phyloP scores from a whole-genome alignment of 2,329 filamentous ascomycete genomes.

The Davidsoniella neocaledoniae region DNA sequence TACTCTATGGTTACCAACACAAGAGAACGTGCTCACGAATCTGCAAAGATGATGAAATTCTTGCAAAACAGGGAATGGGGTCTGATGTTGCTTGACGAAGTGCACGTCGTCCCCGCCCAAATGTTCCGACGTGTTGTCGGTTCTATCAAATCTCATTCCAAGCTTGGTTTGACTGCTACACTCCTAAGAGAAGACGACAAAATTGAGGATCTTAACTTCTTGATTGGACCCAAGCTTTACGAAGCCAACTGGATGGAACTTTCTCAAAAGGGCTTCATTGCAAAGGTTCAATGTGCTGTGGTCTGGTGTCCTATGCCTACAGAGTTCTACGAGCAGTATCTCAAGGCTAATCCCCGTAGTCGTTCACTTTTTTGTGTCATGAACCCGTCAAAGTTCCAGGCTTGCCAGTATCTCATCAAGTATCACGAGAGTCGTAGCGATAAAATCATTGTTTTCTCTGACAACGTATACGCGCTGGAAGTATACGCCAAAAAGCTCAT shows the following conservation, averaged over 20 bases:
- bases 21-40: constrained; percentile 73
- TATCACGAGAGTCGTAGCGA: constrained; percentile 90
- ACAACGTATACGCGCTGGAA: constrained; percentile 86
- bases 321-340: constrained; percentile 92
- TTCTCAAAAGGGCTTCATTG: constrained; percentile 91
- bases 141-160: constrained; percentile 85
- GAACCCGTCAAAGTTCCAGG: constrained; percentile 95
- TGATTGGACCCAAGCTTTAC: constrained; percentile 93
- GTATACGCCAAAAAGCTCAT: constrained; percentile 68
- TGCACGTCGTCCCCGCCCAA: constrained; percentile 91
- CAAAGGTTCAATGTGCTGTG: constrained; percentile 91
- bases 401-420: constrained; percentile 94
- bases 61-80: constrained; percentile 84
- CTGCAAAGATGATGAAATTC: constrained; percentile 96
- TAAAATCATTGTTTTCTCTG: constrained; percentile 96
- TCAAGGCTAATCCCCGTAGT: constrained; percentile 43
- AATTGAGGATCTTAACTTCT: constrained; percentile 90
- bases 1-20: constrained; percentile 98
- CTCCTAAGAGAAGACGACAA: constrained; percentile 94
- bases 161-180: constrained; percentile 86
- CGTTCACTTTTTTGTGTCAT: constrained; percentile 63
- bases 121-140: constrained; percentile 93
- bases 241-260: constrained; percentile 99
- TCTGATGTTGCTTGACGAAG: constrained; percentile 90
- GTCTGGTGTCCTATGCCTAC: constrained; percentile 99